Evolutionary conservation across 1,284 basidiomycete species (phyloP), one percentile per base, ranked within the genome.

Genomic region (Fomitopsis pinicola): DNA sequence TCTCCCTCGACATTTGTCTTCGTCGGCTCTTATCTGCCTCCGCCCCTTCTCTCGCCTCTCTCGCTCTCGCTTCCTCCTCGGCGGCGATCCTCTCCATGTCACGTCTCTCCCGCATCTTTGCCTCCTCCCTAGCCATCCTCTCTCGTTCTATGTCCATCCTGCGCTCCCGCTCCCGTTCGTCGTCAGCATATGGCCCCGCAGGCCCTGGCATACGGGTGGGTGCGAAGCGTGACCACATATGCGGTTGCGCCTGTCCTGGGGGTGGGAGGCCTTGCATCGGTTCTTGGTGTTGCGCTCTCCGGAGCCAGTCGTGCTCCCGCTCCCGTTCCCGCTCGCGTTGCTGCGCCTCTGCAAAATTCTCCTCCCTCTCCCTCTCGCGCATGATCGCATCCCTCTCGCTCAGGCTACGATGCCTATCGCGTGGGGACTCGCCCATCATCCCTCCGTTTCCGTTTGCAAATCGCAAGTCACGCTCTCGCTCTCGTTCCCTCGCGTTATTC

Each of bases 181-280:
- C 66, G 14, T 66, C 66, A 12, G 35, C 46, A 17, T 36, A 53
- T 26, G 46, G 46, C 14, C 35, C 35, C 12, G n/a, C 15, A 7
- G 42, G 56, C 45, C 2, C 45, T 5, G 59, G 59, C 2, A 60
- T 60, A 38, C 65, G 66, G 2, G 66, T 63, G 2, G 52, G 58
- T 10, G 63, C 61, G 33, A 65, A 65, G 30, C 68, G 61, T 19
- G 67, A 53, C 68, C 68, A 69, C 22, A 62, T 52, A 17, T 62
- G 61, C 9, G 54, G 57, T 30, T 63, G 61, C 7, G 59, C 61
- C 33, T 64, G 62, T 3, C 54, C 45, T 4, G 52, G 12, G 38
- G 38, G 35, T 5, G 36, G 52, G n/a, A n/a, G 35, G 15, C 52
- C 40, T 38, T 53, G 58, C 33, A 63, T 62, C 6, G 64, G 64